These are phyloP conservation scores for Chaetomium olivaceum DNA, from an alignment of 2,329 filamentous ascomycete genomes.

Conservation along the genomic window DNA sequence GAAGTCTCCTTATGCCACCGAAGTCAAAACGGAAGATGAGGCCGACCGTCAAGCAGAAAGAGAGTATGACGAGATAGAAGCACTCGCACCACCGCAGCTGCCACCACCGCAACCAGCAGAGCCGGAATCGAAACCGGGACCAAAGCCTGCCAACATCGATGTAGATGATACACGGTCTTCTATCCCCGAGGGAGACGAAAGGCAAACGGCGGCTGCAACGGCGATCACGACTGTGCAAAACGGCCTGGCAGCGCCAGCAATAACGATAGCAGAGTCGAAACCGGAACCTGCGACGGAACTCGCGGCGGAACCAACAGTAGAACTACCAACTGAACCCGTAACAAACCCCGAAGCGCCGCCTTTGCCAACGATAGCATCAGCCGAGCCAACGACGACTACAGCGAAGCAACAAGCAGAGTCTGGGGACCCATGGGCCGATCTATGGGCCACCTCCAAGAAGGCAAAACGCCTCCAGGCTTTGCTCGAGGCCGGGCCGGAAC, in stretches of 20 bases:
- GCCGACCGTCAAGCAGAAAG: no score
- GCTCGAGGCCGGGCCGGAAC: neutral
- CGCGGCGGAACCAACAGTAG: neutral
- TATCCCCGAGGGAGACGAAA: neutral
- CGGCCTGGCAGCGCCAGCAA: neutral
- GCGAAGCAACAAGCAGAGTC: neutral
- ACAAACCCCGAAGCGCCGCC: neutral
- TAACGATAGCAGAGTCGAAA: neutral
- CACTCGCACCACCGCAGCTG: neutral
- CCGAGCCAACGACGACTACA: neutral
- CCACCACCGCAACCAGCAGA: neutral
- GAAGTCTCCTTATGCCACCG: neutral
- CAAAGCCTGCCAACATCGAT: neutral
- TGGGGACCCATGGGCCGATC: neutral
- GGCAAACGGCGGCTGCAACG: neutral
- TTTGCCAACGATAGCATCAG: neutral
- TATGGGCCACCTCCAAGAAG: neutral
- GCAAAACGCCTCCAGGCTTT: neutral
- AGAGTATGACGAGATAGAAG: neutral
- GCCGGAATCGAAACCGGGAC: neutral
- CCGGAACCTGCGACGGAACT: neutral
- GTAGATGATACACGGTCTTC: neutral
- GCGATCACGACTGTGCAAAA: neutral
- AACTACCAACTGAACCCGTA: no score
- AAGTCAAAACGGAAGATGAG: neutral